A percentile compares a stretch with the other conserved stretches of the same genome.
Evolutionary conservation across 202 grass and related monocot species (phyloP).

Genomic region (Dendrocalamus latiflorus): DNA sequence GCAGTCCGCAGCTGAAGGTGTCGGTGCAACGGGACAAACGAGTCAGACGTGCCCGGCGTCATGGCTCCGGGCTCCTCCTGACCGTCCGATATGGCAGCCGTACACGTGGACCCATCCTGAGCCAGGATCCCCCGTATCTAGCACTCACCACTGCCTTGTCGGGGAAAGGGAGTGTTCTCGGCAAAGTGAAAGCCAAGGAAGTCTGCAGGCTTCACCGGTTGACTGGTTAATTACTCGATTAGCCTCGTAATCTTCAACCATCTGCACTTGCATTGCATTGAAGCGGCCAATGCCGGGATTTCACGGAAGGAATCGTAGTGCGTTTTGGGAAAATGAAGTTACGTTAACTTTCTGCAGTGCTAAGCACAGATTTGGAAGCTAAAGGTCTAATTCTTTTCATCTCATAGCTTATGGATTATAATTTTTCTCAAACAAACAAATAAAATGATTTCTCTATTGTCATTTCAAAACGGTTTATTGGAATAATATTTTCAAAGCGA

Average conservation of each 20-base stretch:
- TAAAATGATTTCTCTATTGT: too few species aligned
- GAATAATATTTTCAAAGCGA: too few species aligned
- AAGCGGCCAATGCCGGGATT: conserved; percentile 31
- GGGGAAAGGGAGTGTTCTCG: conserved; percentile 1
- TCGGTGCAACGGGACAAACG: conserved; percentile 44
- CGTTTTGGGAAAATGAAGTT: background rate
- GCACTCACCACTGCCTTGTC: conserved; percentile 5
- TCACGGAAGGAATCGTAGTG: conserved; percentile 15
- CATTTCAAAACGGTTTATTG: too few species aligned
- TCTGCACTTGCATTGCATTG: background rate
- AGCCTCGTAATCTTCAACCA: conserved; percentile 25
- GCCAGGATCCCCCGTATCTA: conserved; percentile 1
- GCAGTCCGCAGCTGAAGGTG: conserved; percentile 17
- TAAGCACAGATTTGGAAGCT: background rate
- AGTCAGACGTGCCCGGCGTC: background rate
- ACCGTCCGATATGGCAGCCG: conserved; percentile 31
- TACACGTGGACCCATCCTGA: conserved; percentile 50
- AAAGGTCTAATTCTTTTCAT: too few species aligned
- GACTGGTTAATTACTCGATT: background rate
- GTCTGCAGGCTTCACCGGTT: background rate
- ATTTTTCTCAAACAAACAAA: too few species aligned
- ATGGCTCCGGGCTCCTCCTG: background rate
- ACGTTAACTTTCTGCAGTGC: background rate
- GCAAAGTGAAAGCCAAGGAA: conserved; percentile 20
- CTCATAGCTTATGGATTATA: too few species aligned